These are phyloP conservation scores for Phialophora macrospora DNA, from an alignment of 2,329 filamentous ascomycete genomes.

Conservation along the genomic window DNA sequence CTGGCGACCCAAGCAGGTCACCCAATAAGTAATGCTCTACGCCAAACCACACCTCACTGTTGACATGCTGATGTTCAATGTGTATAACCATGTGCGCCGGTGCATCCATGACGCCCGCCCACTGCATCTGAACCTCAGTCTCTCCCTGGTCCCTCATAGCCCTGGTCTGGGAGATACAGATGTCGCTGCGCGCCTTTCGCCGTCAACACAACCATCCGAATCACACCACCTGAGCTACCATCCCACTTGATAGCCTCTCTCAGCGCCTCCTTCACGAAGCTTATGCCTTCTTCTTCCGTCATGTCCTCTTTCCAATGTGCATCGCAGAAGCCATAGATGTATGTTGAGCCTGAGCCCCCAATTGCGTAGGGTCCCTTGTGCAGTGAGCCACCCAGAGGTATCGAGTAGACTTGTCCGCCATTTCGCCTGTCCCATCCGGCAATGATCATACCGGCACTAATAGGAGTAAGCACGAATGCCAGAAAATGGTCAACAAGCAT, in stretches of 20 bases:
- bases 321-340: constrained; percentile 99
- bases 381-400: constrained; percentile 91
- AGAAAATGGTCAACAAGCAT: not conserved
- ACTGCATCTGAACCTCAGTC: constrained; percentile 40
- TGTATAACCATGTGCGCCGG: constrained; percentile 35
- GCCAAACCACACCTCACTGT: constrained; percentile 1
- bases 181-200: constrained; percentile 87
- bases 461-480: constrained; percentile 21
- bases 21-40: not conserved
- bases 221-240: constrained; percentile 96
- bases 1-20: not conserved
- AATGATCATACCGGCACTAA: constrained; percentile 92
- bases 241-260: constrained; percentile 99
- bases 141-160: constrained; percentile 75
- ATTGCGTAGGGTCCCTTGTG: constrained; percentile 98
- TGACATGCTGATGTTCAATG: constrained; percentile 17
- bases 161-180: constrained; percentile 90
- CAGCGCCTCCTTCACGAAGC: constrained; percentile 90
- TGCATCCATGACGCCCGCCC: constrained; percentile 41
- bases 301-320: constrained; percentile 94
- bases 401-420: constrained; percentile 96
- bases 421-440: constrained; percentile 96
- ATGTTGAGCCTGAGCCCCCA: constrained; percentile 94
- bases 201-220: constrained; percentile 95
- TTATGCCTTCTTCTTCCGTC: constrained; percentile 86